These are phyloP conservation scores for Phytophthora hybrid DNA, from an alignment of 352 stramenopile genomes.

Conservation along the genomic window DNA sequence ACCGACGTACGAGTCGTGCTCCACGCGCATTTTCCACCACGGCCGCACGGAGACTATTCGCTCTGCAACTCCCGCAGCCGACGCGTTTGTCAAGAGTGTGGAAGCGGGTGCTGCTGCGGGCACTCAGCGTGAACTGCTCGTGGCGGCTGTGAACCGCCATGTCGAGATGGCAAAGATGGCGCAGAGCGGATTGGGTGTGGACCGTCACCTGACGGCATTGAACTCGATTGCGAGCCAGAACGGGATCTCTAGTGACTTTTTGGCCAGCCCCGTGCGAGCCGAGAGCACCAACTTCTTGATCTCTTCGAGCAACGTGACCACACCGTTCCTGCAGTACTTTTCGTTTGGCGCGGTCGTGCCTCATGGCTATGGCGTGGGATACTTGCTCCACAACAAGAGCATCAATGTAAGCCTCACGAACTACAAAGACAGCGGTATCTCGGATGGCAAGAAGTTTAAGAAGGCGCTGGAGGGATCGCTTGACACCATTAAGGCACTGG, in stretches of 20 bases:
- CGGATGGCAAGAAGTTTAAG: slow-evolving; percentile 79
- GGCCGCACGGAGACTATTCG: slow-evolving; percentile 94
- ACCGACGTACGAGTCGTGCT: slow-evolving; percentile 93
- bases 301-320: slow-evolving; percentile 93
- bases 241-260: slow-evolving; percentile 76
- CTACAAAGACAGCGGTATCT: slow-evolving; percentile 81
- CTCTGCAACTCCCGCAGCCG: slow-evolving; percentile 75
- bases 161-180: slow-evolving; percentile 92
- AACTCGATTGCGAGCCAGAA: slow-evolving; percentile 72
- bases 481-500: slow-evolving; percentile 83
- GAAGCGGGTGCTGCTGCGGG: slow-evolving; percentile 46
- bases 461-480: slow-evolving; percentile 65
- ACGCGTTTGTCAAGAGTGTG: slow-evolving; percentile 76
- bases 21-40: slow-evolving; percentile 91
- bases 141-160: slow-evolving; percentile 82
- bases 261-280: slow-evolving; percentile 78
- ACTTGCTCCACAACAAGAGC: slow-evolving; percentile 85
- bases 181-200: slow-evolving; percentile 85
- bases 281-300: slow-evolving; percentile 90
- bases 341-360: slow-evolving; percentile 90
- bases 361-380: slow-evolving; percentile 91
- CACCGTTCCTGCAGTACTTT: slow-evolving; percentile 91
- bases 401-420: slow-evolving; percentile 91
- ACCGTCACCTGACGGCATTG: slow-evolving; percentile 89
- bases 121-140: slow-evolving; percentile 71